phyloP scores from a whole-genome alignment of 1,284 basidiomycete species.

The Rhizoctonia solani region DNA sequence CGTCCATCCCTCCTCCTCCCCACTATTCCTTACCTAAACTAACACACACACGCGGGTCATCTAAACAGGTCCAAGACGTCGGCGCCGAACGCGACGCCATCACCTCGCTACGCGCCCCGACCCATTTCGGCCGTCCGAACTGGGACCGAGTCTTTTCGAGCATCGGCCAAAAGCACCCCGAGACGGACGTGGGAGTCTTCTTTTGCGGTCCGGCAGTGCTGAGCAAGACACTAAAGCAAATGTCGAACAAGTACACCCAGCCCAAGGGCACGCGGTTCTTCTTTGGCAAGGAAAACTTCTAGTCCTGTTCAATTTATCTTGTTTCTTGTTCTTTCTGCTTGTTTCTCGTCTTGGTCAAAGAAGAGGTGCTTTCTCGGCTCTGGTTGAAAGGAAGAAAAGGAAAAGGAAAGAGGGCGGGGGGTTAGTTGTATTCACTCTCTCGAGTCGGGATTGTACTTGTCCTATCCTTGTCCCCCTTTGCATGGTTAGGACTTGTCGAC shows the following conservation, averaged over 20 bases:
- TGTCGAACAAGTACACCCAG: conserved; percentile 84
- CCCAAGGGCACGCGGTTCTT: conserved; percentile 82
- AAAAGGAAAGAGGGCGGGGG: too few relatives aligned
- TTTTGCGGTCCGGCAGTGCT: conserved; percentile 79
- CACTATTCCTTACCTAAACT: neutral
- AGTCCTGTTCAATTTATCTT: neutral
- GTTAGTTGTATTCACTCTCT: too few relatives aligned
- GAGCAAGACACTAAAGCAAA: conserved; percentile 69
- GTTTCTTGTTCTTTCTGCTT: too few relatives aligned
- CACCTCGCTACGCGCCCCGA: conserved; percentile 81
- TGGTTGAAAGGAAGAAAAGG: too few relatives aligned
- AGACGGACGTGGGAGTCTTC: conserved; percentile 85
- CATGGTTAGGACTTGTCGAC: too few relatives aligned
- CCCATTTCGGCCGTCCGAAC: conserved; percentile 92
- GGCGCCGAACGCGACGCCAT: conserved; percentile 88
- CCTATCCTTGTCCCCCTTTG: too few relatives aligned
- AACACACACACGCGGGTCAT: too few relatives aligned
- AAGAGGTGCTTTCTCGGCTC: too few relatives aligned
- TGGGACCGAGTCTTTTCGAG: conserved; percentile 84
- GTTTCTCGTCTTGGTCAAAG: too few relatives aligned
- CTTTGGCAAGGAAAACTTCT: conserved; percentile 69
- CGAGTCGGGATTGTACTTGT: too few relatives aligned
- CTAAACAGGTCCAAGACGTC: conserved; percentile 71
- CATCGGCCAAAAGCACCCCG: conserved; percentile 75
- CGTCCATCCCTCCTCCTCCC: conserved; percentile 42